A percentile compares a stretch with the other conserved stretches of the same genome.
Evolutionary conservation across 345 rosid species (phyloP).

Genomic region (Ailanthus altissimus): DNA sequence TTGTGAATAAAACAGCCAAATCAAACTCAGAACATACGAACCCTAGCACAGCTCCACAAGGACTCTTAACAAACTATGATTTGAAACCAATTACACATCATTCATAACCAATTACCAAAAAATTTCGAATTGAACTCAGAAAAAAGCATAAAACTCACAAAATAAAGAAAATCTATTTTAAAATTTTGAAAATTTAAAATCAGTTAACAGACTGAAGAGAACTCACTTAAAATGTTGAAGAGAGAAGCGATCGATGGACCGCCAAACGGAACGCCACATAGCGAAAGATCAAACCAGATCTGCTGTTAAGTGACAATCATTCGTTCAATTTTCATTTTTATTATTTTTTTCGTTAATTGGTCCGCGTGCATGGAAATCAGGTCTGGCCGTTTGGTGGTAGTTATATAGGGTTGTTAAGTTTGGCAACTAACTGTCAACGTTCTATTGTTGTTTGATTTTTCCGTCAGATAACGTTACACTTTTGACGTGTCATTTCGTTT

Average conservation of each 20-base stretch:
- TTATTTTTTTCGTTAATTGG: not conserved
- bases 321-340: not conserved
- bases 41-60: not conserved
- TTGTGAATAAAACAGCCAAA: not conserved
- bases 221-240: constrained; percentile 58
- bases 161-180: not conserved
- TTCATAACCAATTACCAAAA: not conserved
- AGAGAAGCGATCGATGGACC: constrained; percentile 69
- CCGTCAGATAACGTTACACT: not conserved
- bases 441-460: not conserved
- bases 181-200: not conserved
- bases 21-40: not conserved
- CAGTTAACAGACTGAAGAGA: not conserved
- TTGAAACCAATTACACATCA: not conserved
- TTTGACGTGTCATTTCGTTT: not conserved
- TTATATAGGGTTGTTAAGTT: not conserved
- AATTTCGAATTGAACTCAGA: not conserved
- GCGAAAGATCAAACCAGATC: constrained; percentile 13
- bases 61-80: not conserved
- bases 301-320: not conserved
- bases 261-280: constrained; percentile 61
- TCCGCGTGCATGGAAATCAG: constrained; percentile 11
- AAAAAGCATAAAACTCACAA: not conserved
- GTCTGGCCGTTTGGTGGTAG: constrained; percentile 40
- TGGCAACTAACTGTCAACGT: constrained; percentile 40